Percentiles rank a stretch among this genome's conserved stretches.
These are phyloP conservation scores for Globisporangium radiosum DNA, from an alignment of 352 stramenopile genomes.

Conservation along the genomic window DNA sequence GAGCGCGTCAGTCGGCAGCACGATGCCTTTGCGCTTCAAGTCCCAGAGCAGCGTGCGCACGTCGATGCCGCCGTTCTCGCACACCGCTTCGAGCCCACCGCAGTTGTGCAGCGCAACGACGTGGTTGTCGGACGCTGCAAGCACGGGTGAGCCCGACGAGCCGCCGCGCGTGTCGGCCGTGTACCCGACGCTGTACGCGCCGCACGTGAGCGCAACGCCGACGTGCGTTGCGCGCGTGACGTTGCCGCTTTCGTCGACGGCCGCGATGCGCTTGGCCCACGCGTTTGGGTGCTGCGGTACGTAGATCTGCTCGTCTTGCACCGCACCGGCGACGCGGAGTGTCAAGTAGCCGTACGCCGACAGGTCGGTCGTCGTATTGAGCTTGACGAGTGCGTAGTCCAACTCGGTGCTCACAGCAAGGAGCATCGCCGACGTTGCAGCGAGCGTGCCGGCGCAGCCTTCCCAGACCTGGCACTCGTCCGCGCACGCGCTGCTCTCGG, in stretches of 20 bases:
- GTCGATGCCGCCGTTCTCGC: slow-evolving; percentile 27
- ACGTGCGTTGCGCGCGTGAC: slow-evolving; percentile 13
- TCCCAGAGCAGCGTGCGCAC: slow-evolving; percentile 28
- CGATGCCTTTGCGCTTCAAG: slow-evolving; percentile 18
- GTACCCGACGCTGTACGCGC: slow-evolving; percentile 30
- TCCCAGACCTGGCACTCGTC: slow-evolving; percentile 17
- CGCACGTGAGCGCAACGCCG: slow-evolving; percentile 21
- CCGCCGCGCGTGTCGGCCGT: slow-evolving; percentile 30
- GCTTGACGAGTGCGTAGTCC: slow-evolving; percentile 45
- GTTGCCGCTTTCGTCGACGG: slow-evolving; percentile 19
- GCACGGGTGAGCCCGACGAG: slow-evolving; percentile 37
- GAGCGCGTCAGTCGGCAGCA: slow-evolving; percentile 17
- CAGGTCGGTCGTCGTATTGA: slow-evolving; percentile 17
- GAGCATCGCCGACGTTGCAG: slow-evolving; percentile 21
- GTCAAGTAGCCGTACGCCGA: slow-evolving; percentile 26
- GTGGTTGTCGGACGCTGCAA: slow-evolving; percentile 29
- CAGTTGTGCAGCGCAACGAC: slow-evolving; percentile 49
- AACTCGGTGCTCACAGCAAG: slow-evolving; percentile 14
- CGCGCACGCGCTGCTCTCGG: slow-evolving; percentile 24
- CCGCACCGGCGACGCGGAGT: slow-evolving; percentile 19
- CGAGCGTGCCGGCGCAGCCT: slow-evolving; percentile 18
- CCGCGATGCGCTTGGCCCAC: slow-evolving; percentile 29
- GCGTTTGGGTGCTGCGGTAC: slow-evolving; percentile 37
- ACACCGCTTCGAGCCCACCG: slow-evolving; percentile 18
- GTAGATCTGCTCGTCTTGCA: slow-evolving; percentile 34